phyloP scores from a whole-genome alignment of 148 eudicot genomes.

The Agrostemma githago region DNA sequence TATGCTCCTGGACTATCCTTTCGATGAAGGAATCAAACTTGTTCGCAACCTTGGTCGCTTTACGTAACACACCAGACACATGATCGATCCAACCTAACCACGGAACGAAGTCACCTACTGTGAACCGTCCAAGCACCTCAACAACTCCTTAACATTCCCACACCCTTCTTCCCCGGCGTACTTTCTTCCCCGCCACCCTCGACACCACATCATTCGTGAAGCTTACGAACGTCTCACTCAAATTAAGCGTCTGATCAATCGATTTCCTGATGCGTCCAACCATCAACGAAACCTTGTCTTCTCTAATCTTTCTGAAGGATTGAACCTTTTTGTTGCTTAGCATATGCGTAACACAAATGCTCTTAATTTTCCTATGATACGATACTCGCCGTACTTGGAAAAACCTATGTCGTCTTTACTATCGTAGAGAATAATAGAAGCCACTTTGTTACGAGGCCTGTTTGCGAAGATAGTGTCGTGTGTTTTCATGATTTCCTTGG shows the following conservation, averaged over 20 bases:
- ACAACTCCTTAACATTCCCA: too few relatives aligned
- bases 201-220: too few relatives aligned
- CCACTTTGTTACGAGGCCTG: conserved; percentile 11
- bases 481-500: conserved; percentile 35
- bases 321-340: conserved; percentile 22
- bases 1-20: too few relatives aligned
- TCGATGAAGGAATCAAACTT: too few relatives aligned
- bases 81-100: too few relatives aligned
- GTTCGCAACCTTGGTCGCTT: too few relatives aligned
- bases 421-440: conserved; percentile 17
- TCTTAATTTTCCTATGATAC: conserved; percentile 34
- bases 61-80: too few relatives aligned
- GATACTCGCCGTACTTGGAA: conserved; percentile 33
- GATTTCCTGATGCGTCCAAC: conserved; percentile 12
- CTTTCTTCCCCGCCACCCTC: too few relatives aligned
- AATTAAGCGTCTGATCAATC: too few relatives aligned
- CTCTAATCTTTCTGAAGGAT: conserved; percentile 17
- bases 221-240: not conserved
- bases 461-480: conserved; percentile 32
- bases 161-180: too few relatives aligned
- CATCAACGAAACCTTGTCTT: conserved; percentile 17
- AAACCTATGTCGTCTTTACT: conserved; percentile 25
- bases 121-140: too few relatives aligned
- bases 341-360: conserved; percentile 13
- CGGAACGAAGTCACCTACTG: too few relatives aligned